phyloP scores from a whole-genome alignment of 257 asterid genomes.

The Solanum medicagineum region DNA sequence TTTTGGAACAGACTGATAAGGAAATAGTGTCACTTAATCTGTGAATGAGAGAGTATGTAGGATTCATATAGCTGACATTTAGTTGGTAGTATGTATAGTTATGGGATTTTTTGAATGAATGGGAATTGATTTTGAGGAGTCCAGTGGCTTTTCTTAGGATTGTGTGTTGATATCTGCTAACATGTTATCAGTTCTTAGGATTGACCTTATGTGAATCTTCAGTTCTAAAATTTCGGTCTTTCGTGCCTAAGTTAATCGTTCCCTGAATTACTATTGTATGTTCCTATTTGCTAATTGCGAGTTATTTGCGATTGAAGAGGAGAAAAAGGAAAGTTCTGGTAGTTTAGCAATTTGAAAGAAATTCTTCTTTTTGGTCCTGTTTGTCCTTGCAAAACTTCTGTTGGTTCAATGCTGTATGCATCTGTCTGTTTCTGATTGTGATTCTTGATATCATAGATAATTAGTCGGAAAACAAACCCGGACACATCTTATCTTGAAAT shows the following conservation, averaged over 20 bases:
- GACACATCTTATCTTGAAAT: slow-evolving; percentile 68
- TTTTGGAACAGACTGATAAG: not conserved
- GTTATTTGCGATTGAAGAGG: not conserved
- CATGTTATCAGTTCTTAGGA: not conserved
- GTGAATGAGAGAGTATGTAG: not conserved
- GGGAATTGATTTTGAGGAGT: not conserved
- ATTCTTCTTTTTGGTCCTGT: not conserved
- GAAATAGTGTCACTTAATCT: not conserved
- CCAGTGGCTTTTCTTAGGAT: not conserved
- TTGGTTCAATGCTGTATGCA: not conserved
- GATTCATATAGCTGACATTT: not conserved
- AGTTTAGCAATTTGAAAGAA: not conserved
- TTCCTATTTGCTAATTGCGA: not conserved
- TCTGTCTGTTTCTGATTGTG: not conserved
- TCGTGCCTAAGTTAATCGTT: not conserved
- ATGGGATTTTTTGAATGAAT: not conserved
- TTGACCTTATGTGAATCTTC: not conserved
- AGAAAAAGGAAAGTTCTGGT: not conserved
- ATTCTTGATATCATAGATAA: slow-evolving; percentile 39
- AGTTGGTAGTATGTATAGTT: not conserved
- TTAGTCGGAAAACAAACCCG: slow-evolving; percentile 72
- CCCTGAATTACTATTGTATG: not conserved
- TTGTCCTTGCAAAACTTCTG: not conserved
- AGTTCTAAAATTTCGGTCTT: not conserved
- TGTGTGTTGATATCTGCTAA: not conserved